Conservation (phyloP, 2,329 filamentous ascomycete species). For the Metarhizium guizhouense region DNA sequence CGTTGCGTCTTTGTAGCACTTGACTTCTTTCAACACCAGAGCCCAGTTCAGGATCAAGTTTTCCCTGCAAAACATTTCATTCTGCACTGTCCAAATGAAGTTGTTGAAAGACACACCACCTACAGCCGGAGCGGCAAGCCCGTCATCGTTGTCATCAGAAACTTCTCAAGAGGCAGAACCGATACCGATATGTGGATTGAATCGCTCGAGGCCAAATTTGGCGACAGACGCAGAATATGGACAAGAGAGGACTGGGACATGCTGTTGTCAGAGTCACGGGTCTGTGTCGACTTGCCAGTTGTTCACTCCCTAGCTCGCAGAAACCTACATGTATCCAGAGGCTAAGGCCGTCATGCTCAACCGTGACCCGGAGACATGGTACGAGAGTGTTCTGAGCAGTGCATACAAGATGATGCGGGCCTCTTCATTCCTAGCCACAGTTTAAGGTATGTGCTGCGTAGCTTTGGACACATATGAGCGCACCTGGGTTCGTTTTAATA, state of each 20-base stretch:
- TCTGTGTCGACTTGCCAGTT: slow-evolving; percentile 49
- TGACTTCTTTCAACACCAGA: too few relatives aligned
- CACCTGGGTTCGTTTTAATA: slow-evolving; percentile 18
- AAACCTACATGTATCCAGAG: slow-evolving; percentile 22
- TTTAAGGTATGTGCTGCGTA: slow-evolving; percentile 18
- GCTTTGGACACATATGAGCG: slow-evolving; percentile 16
- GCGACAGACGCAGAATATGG: slow-evolving; percentile 17
- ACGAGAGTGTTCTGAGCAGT: slow-evolving; percentile 18
- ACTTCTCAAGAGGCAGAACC: background rate
- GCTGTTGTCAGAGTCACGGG: slow-evolving; percentile 36
- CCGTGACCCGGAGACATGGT: slow-evolving; percentile 30
- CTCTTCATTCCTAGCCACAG: slow-evolving; percentile 6
- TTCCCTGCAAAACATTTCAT: too few relatives aligned
- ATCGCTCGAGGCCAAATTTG: slow-evolving; percentile 24
- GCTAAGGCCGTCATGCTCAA: slow-evolving; percentile 31
- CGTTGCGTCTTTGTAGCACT: too few relatives aligned
- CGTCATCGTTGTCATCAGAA: too few relatives aligned
- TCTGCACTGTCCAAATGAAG: too few relatives aligned
- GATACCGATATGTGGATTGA: slow-evolving; percentile 20
- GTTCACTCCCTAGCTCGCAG: slow-evolving; percentile 27
- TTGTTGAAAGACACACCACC: too few relatives aligned
- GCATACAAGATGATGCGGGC: too few relatives aligned
- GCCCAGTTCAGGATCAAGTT: too few relatives aligned
- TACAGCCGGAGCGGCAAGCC: too few relatives aligned
- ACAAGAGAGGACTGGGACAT: slow-evolving; percentile 35